Conservation (phyloP, 2,329 filamentous ascomycete species). For the Cryphonectria parasitica region DNA sequence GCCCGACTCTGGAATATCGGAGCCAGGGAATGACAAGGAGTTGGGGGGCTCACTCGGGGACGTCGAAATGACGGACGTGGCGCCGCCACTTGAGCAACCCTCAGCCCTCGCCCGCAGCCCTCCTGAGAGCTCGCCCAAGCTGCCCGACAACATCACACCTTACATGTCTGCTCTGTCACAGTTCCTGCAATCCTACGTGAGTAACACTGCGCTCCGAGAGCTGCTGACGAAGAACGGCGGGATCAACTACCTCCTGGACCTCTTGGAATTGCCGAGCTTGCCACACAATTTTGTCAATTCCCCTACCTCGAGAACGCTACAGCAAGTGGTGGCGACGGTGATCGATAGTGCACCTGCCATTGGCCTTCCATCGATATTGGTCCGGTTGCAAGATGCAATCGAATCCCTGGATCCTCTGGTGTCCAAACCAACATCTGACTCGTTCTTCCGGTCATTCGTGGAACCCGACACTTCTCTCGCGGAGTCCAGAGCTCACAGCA, state of each 20-base stretch:
- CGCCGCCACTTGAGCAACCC: conserved; percentile 19
- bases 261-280: conserved; percentile 80
- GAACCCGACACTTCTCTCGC: conserved; percentile 43
- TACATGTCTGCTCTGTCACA: conserved; percentile 77
- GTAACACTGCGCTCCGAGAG: conserved; percentile 72
- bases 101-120: background rate
- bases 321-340: conserved; percentile 74
- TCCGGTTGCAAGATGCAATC: conserved; percentile 71
- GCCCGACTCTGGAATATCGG: conserved; percentile 50
- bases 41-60: conserved; percentile 49
- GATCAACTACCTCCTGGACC: conserved; percentile 80
- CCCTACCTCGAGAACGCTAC: conserved; percentile 69
- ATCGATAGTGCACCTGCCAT: conserved; percentile 81
- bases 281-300: conserved; percentile 73
- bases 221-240: conserved; percentile 80
- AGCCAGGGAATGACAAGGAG: conserved; percentile 45
- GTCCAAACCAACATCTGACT: conserved; percentile 50
- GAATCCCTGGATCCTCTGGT: conserved; percentile 70
- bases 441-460: conserved; percentile 75
- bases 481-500: conserved; percentile 36
- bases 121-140: conserved; percentile 32
- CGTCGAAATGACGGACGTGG: conserved; percentile 68
- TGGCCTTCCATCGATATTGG: conserved; percentile 79
- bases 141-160: conserved; percentile 52
- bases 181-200: conserved; percentile 76